Evolutionary conservation across 225 moss, liverwort and hornwort species (phyloP).

Genomic region (Pseudisothecium myosuroides): DNA sequence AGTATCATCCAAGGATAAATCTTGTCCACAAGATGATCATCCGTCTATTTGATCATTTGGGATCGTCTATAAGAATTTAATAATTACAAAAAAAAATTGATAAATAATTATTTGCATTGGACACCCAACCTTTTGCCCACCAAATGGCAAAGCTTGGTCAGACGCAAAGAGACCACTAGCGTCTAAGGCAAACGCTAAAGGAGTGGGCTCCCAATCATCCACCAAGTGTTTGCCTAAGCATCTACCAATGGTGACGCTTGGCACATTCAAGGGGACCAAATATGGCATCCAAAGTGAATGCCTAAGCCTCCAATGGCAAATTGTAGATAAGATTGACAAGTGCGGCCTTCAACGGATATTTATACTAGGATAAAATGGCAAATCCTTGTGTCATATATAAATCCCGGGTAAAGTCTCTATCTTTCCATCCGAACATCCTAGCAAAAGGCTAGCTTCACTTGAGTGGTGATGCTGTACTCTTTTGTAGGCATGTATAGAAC

Average conservation of each 20-base stretch:
- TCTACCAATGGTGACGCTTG: neutral
- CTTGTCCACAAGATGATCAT: fast-evolving
- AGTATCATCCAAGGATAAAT: fast-evolving
- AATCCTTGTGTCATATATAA: neutral
- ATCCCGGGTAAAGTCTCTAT: fast-evolving
- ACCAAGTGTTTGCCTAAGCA: too few relatives aligned
- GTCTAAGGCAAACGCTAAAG: too few relatives aligned
- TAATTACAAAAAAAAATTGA: neutral
- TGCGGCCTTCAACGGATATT: fast-evolving
- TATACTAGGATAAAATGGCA: neutral
- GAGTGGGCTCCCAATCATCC: too few relatives aligned
- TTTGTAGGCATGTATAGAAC: neutral
- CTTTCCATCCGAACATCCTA: fast-evolving
- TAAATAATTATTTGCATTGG: fast-evolving
- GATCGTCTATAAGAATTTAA: fast-evolving
- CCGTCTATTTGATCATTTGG: fast-evolving
- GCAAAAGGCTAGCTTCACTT: neutral
- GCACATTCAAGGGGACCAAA: neutral
- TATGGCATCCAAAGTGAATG: neutral
- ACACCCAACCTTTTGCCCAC: fast-evolving
- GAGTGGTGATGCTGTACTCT: neutral
- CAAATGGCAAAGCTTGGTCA: neutral
- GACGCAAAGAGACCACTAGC: too few relatives aligned
- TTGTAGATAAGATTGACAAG: neutral
- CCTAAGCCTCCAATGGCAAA: neutral